Percentiles rank a stretch among this genome's conserved stretches.
Conservation (phyloP, 176 grass and related monocot species). For the Oryza rufipogon region DNA sequence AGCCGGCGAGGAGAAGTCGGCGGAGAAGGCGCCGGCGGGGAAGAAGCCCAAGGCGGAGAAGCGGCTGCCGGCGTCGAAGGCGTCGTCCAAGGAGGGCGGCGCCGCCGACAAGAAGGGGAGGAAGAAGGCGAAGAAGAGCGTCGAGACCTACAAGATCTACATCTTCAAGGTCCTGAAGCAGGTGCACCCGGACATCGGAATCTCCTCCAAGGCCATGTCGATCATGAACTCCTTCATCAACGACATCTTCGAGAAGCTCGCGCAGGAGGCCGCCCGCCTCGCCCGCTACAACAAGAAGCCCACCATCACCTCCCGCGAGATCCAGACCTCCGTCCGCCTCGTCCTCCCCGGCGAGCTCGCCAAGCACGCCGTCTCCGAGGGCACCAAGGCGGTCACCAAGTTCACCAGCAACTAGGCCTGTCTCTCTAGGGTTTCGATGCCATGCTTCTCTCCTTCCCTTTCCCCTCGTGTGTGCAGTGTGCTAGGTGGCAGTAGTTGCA, state of each 20-base stretch:
- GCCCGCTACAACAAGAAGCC: slow-evolving; percentile 83
- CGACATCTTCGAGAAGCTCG: slow-evolving; percentile 93
- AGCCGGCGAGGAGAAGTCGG: slow-evolving; percentile 38
- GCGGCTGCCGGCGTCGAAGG: slow-evolving; percentile 49
- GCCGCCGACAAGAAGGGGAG: slow-evolving; percentile 36
- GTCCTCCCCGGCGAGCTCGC: slow-evolving; percentile 71
- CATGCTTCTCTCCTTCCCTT: neutral
- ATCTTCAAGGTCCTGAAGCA: slow-evolving; percentile 94
- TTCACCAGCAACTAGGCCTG: slow-evolving; percentile 52
- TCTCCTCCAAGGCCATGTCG: slow-evolving; percentile 96
- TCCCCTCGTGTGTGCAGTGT: neutral
- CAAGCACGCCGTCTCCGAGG: slow-evolving; percentile 74
- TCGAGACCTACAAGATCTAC: slow-evolving; percentile 95
- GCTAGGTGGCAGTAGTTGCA: neutral
- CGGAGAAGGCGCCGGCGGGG: neutral
- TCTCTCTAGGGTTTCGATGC: neutral
- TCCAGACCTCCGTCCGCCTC: slow-evolving; percentile 69
- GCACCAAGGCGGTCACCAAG: slow-evolving; percentile 80
- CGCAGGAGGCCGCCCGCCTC: slow-evolving; percentile 46
- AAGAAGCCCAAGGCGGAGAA: slow-evolving; percentile 76
- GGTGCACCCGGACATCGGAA: slow-evolving; percentile 90
- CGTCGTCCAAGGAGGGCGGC: slow-evolving; percentile 50
- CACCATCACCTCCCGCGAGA: slow-evolving; percentile 77
- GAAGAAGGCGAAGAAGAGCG: slow-evolving; percentile 64
- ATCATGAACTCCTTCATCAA: slow-evolving; percentile 99